These are phyloP conservation scores for Lachnellula suecica DNA, from an alignment of 2,329 filamentous ascomycete genomes.

Conservation along the genomic window DNA sequence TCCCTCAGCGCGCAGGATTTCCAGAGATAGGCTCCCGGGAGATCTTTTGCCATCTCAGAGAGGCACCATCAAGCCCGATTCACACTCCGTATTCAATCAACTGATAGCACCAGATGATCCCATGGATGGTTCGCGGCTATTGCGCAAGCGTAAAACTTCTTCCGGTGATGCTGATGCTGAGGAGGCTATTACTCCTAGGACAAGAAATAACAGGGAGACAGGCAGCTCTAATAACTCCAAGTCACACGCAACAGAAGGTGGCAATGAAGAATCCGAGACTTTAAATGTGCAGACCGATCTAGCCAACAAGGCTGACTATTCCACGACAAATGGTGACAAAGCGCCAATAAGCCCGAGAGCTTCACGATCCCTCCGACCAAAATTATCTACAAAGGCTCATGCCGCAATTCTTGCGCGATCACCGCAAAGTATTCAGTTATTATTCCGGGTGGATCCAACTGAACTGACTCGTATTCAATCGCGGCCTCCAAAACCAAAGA, in stretches of 20 bases:
- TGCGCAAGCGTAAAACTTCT: slow-evolving; percentile 84
- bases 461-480: slow-evolving; percentile 62
- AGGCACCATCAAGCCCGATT: slow-evolving; percentile 63
- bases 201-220: slow-evolving; percentile 38
- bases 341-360: slow-evolving; percentile 38
- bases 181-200: slow-evolving; percentile 51
- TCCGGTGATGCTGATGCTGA: slow-evolving; percentile 62
- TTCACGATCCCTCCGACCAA: slow-evolving; percentile 58
- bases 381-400: slow-evolving; percentile 40
- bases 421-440: slow-evolving; percentile 48
- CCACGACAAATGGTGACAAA: slow-evolving; percentile 22
- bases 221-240: slow-evolving; percentile 20
- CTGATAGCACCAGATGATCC: slow-evolving; percentile 70
- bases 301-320: not conserved
- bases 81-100: slow-evolving; percentile 76
- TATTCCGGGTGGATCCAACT: slow-evolving; percentile 55
- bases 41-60: slow-evolving; percentile 71
- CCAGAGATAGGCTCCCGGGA: slow-evolving; percentile 64
- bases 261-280: not conserved
- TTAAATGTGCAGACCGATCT: not conserved
- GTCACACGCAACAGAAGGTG: not conserved
- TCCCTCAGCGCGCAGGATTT: slow-evolving; percentile 48
- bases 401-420: slow-evolving; percentile 38
- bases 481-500: slow-evolving; percentile 56
- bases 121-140: slow-evolving; percentile 71